Evolutionary conservation across 2,329 filamentous ascomycete genomes (phyloP).

Genomic region (Fusarium miscanthi): DNA sequence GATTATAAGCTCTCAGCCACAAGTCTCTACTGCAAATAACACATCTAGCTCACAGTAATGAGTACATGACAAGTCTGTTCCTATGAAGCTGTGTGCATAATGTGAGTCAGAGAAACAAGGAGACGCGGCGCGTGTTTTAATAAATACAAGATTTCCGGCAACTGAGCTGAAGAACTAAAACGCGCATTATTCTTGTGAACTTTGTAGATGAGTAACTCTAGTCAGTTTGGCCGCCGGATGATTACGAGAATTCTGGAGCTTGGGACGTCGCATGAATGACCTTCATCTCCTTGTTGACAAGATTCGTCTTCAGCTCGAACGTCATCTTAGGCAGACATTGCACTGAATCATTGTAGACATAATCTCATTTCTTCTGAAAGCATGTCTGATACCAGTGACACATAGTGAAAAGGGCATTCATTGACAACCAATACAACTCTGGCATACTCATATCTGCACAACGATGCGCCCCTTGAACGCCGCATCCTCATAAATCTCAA

Average conservation of each 20-base stretch:
- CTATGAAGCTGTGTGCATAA: not conserved
- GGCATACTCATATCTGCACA: not conserved
- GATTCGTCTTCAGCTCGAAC: not conserved
- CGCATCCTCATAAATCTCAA: slow-evolving; percentile 9
- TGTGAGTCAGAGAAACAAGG: not conserved
- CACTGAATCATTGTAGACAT: too few relatives aligned
- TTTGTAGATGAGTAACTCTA: not conserved
- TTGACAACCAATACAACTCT: too few relatives aligned
- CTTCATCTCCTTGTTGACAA: not conserved
- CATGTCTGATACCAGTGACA: not conserved
- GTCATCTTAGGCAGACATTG: rapidly evolving
- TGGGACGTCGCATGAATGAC: not conserved
- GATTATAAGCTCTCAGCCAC: not conserved
- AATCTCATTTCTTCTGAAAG: rapidly evolving
- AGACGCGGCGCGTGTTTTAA: not conserved
- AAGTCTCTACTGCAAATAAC: not conserved
- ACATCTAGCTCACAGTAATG: not conserved
- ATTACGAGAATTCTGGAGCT: not conserved
- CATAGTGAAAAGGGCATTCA: too few relatives aligned
- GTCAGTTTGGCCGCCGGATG: rapidly evolving
- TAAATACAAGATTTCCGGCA: rapidly evolving
- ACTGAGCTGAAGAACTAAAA: rapidly evolving
- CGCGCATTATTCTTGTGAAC: rapidly evolving
- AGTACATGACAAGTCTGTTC: not conserved
- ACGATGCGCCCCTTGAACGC: slow-evolving; percentile 11